A percentile compares a stretch with the other conserved stretches of the same genome.
These are phyloP conservation scores for Ascochyta pisi DNA, from an alignment of 2,329 filamentous ascomycete species.

Conservation along the genomic window DNA sequence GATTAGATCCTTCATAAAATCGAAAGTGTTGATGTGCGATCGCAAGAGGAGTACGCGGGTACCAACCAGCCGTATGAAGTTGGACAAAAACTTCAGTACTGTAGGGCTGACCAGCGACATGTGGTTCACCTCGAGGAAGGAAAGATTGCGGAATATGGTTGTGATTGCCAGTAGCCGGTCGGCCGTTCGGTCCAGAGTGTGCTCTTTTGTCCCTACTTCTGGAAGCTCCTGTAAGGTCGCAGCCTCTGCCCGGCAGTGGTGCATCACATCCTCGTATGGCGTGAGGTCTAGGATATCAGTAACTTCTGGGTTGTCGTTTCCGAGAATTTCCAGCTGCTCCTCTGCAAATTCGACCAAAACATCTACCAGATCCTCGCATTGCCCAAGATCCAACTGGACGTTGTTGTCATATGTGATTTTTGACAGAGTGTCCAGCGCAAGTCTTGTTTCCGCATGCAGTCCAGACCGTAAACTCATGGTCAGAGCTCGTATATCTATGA, in stretches of 20 bases:
- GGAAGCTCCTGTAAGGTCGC: conserved; percentile 74
- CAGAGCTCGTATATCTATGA: conserved; percentile 88
- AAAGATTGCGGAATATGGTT: conserved; percentile 90
- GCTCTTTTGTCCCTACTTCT: conserved; percentile 75
- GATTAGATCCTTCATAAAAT: conserved; percentile 96
- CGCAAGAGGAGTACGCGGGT: conserved; percentile 87
- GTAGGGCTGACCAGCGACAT: conserved; percentile 73
- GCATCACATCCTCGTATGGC: conserved; percentile 85
- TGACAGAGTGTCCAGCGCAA: conserved; percentile 84
- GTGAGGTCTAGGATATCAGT: conserved; percentile 84
- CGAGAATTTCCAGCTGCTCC: conserved; percentile 83
- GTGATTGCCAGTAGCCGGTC: conserved; percentile 90
- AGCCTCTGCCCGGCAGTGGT: conserved; percentile 77
- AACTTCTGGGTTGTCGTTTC: conserved; percentile 82
- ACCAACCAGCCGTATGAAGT: conserved; percentile 83
- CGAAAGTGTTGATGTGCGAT: conserved; percentile 82
- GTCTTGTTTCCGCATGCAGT: conserved; percentile 84
- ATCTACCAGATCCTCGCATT: conserved; percentile 81
- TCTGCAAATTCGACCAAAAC: conserved; percentile 89
- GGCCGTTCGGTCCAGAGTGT: conserved; percentile 84
- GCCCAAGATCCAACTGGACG: conserved; percentile 42
- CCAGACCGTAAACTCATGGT: conserved; percentile 90
- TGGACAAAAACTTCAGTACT: conserved; percentile 83
- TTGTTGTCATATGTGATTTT: conserved; percentile 65
- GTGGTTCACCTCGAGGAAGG: conserved; percentile 83